phyloP scores from a whole-genome alignment of 306 rosid genomes.

The Medicago arabica region DNA sequence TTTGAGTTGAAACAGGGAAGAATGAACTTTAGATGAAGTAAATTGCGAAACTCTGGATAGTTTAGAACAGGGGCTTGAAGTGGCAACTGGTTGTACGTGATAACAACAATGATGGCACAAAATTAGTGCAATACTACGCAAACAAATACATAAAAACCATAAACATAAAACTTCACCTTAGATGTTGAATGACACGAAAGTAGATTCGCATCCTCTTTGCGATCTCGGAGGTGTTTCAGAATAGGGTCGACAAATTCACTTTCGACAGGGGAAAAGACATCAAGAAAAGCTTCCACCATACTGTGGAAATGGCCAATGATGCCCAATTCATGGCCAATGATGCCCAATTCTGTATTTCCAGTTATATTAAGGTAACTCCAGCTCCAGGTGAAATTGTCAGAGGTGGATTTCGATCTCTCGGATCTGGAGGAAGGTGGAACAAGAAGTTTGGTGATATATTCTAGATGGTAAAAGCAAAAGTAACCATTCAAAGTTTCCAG shows the following conservation, averaged over 20 bases:
- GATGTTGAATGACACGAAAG: not conserved
- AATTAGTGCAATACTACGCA: not conserved
- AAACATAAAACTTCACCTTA: not conserved
- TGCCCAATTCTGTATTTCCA: not conserved
- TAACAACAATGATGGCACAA: not conserved
- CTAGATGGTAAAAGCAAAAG: not conserved
- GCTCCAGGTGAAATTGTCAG: no score
- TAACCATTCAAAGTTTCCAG: not conserved
- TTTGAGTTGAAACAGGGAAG: slow-evolving; percentile 10
- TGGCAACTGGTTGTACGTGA: not conserved
- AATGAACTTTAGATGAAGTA: slow-evolving; percentile 1
- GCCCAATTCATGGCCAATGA: no score
- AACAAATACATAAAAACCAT: not conserved
- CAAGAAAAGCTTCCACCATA: not conserved
- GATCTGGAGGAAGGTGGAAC: not conserved
- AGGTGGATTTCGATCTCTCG: not conserved
- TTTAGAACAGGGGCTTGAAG: not conserved
- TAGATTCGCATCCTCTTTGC: not conserved
- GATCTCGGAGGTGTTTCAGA: not conserved
- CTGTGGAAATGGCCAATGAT: no score
- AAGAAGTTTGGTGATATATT: not conserved
- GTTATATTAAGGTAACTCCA: not conserved
- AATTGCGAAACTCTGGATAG: not conserved
- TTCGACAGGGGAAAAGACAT: not conserved
- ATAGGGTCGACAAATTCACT: not conserved